Percentiles rank a stretch among this genome's conserved stretches.
Conservation (phyloP, 2,329 filamentous ascomycete species). For the Colletotrichum navitas region DNA sequence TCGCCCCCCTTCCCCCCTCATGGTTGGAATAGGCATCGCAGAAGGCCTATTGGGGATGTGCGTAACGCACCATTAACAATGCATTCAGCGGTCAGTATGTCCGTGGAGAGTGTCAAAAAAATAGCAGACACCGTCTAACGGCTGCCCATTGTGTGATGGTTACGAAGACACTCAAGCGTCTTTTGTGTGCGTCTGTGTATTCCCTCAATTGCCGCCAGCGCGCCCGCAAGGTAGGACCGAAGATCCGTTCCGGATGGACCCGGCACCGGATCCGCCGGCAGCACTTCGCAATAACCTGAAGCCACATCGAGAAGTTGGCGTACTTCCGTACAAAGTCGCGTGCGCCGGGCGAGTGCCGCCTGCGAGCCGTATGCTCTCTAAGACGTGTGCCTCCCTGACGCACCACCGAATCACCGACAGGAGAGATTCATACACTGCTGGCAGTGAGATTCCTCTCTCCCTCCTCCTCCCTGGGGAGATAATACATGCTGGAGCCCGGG, state of each 20-base stretch:
- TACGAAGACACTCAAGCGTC: background rate
- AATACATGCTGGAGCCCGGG: background rate
- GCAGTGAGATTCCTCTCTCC: background rate
- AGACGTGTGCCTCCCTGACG: background rate
- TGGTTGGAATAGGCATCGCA: slow-evolving; percentile 1
- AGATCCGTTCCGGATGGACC: background rate
- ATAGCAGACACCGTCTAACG: background rate
- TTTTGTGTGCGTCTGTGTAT: background rate
- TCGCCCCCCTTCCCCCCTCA: background rate
- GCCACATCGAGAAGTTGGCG: background rate
- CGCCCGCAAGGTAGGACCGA: background rate
- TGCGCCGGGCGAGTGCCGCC: no score
- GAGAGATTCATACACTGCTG: background rate
- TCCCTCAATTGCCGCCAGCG: no score
- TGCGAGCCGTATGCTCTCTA: background rate
- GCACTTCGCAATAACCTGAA: background rate
- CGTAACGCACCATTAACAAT: slow-evolving; percentile 5
- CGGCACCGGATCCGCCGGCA: background rate
- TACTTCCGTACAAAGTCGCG: background rate
- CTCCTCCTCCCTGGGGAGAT: accelerated
- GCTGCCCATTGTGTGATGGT: background rate
- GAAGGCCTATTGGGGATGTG: background rate
- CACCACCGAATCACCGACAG: no score
- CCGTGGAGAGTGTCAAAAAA: background rate
- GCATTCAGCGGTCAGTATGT: slow-evolving; percentile 6